Base-by-base conservation (phyloP, 371 early-diverging fungal genomes). In the Mortierella sp. region DNA sequence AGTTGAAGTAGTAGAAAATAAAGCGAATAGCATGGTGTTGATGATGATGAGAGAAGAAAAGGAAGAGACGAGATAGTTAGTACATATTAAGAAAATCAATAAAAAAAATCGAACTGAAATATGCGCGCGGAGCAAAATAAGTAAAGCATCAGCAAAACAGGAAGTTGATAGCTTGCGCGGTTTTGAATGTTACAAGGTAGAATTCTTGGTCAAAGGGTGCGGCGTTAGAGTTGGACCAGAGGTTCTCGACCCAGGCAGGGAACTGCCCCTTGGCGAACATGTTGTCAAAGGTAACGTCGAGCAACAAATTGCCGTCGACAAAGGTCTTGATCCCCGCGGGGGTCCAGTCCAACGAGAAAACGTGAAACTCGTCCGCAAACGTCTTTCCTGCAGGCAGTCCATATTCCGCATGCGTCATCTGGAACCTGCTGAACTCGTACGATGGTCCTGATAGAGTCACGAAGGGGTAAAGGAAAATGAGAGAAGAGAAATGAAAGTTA, bases 161-260 rank as follows among this genome's bases (percentile, higher is more conserved):
- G 34, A 34, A 24, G n/a, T n/a, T n/a, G n/a, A n/a, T n/a, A n/a
- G n/a, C n/a, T n/a, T n/a, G n/a, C n/a, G n/a, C n/a, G n/a, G n/a
- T n/a, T n/a, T n/a, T n/a, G 11, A 37, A 10, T 40, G 53, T 45
- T 87, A 89, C 89, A 61, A 92, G 41, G 66, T 89, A 91, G 64
- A 91, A 91, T 64, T 91, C 90, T 79, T 91, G 88, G 70, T 93
- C 93, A 76, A 93, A 93, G 0, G 92, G 92, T 9, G 93, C 90
- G 11, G 87, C 74, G 39, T 86, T 87, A n/a, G 89, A 88, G 1
- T 74, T 85, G 24, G 75, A 84, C 92, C 93, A 92, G 4, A 90
- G 88, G 76, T 92, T 91, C 67, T 81, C 83, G 11, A 88, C 79
- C 79, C 87, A 81, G 3, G 79, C 68, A 0, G 87, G 84, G 68